Evolutionary conservation across 441 rosid species (phyloP).

Genomic region (Mallotus repandus): DNA sequence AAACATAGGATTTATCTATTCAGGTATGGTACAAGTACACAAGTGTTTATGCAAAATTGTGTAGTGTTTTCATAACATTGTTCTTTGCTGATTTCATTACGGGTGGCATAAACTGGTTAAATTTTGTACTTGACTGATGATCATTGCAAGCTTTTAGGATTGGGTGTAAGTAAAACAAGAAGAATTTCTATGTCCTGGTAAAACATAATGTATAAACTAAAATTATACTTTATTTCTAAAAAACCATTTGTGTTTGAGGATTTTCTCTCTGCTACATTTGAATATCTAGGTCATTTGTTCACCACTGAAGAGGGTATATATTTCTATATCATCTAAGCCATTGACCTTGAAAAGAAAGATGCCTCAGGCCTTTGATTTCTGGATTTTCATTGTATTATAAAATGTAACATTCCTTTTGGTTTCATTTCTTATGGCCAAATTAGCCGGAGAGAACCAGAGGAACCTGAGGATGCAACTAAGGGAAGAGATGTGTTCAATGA

Average conservation of each 20-base stretch:
- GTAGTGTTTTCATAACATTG: background rate
- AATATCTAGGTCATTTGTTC: background rate
- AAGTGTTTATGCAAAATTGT: background rate
- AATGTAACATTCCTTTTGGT: background rate
- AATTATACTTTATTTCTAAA: background rate
- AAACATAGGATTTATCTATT: conserved; percentile 84
- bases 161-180: background rate
- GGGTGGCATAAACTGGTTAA: background rate
- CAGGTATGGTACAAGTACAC: conserved; percentile 45
- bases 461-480: conserved; percentile 93
- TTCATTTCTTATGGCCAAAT: conserved; percentile 20
- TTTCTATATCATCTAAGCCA: background rate
- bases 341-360: background rate
- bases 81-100: conserved; percentile 5
- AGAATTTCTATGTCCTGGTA: background rate
- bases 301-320: background rate
- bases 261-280: background rate
- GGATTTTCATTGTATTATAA: background rate
- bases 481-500: conserved; percentile 97
- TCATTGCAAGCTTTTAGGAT: background rate
- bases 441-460: conserved; percentile 97
- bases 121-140: background rate
- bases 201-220: background rate
- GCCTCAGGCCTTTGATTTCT: background rate
- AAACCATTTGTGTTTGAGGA: background rate